Conservation (phyloP, 768 basidiomycete species). For the Macrocybe gigantea region DNA sequence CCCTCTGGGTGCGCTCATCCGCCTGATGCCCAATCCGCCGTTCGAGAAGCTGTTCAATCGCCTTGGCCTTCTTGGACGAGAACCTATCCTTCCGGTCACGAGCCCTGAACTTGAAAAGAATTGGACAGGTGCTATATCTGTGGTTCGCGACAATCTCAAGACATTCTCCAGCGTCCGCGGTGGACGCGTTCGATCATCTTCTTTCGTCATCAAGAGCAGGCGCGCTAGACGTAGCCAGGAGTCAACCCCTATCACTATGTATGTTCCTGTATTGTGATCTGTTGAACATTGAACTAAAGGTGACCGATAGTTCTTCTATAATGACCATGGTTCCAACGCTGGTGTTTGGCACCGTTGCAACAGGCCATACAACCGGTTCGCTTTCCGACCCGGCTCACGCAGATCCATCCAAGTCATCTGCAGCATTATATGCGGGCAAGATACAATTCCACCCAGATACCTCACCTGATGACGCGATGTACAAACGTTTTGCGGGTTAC, state of each 20-base stretch:
- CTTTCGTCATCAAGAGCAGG: slow-evolving; percentile 65
- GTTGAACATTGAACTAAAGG: too few species aligned
- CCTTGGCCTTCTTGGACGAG: slow-evolving; percentile 55
- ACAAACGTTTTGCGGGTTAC: slow-evolving; percentile 19
- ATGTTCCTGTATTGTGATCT: slow-evolving; percentile 4
- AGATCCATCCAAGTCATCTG: slow-evolving; percentile 77
- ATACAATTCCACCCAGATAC: slow-evolving; percentile 89
- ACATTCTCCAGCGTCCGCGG: slow-evolving; percentile 84
- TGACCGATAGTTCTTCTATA: slow-evolving; percentile 20
- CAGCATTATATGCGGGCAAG: slow-evolving; percentile 80
- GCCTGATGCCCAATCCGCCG: slow-evolving; percentile 74
- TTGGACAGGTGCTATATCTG: slow-evolving; percentile 77
- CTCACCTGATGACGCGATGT: slow-evolving; percentile 54
- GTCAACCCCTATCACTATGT: slow-evolving; percentile 44
- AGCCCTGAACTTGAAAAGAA: slow-evolving; percentile 48
- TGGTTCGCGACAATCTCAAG: slow-evolving; percentile 80
- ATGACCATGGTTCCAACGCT: slow-evolving; percentile 50
- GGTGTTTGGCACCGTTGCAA: slow-evolving; percentile 41
- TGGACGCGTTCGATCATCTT: slow-evolving; percentile 80
- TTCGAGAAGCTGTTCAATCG: slow-evolving; percentile 53
- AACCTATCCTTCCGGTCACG: slow-evolving; percentile 59
- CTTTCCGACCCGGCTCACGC: slow-evolving; percentile 70
- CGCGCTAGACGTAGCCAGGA: slow-evolving; percentile 41
- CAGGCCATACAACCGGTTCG: slow-evolving; percentile 67
- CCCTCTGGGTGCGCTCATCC: slow-evolving; percentile 79